Evolutionary conservation across 1,284 basidiomycete genomes (phyloP), one percentile per base, ranked within the genome.

Genomic region (Coniferiporia weirii): DNA sequence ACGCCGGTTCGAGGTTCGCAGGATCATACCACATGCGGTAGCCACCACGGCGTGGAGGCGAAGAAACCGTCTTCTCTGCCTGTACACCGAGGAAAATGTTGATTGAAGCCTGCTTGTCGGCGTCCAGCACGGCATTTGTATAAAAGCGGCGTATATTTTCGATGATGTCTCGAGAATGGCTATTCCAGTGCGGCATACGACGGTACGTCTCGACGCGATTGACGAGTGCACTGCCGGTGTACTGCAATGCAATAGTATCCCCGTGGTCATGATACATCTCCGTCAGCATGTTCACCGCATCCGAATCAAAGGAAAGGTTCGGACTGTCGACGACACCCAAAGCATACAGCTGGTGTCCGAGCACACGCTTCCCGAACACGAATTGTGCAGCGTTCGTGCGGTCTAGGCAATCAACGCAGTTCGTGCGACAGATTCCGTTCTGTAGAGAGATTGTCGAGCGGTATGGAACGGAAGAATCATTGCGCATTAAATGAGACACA

Each of bases 201-300:
- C 95, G 85, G 69, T 99, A 99, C 0, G 94, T 98, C 70, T 99
- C 95, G 8, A 98, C 94, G 1, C 96, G 84, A 67, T 99, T 99
- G 43, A 99, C 96, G 5, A 99, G 83, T 0, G 95, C 95, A 68
- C 93, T 95, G 1, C 95, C 95, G 0, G 94, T 97, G 69, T 98
- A 98, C 70, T 99, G 97, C 66, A 98, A 79, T 0, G 97, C 96
- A 60, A 99, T 87, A 92, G 92, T 95, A 67, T 97, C 94, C 1
- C 94, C 93, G 66, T 95, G 93, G 70, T 97, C 93, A 70, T 98
- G 95, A 72, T 98, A 99, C 95, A 99, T 98, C 73, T 98, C 95
- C 0, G 95, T 99, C 65, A 99, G 72, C 84, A 99, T 95, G 71
- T 97, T 94, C 52, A 97, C 91, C 0, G 94, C 95, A 70, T 98